A percentile compares a stretch with the other conserved stretches of the same genome.
phyloP scores from a whole-genome alignment of 192 early-diverging fungal species.

The Linnemannia schmuckeri region DNA sequence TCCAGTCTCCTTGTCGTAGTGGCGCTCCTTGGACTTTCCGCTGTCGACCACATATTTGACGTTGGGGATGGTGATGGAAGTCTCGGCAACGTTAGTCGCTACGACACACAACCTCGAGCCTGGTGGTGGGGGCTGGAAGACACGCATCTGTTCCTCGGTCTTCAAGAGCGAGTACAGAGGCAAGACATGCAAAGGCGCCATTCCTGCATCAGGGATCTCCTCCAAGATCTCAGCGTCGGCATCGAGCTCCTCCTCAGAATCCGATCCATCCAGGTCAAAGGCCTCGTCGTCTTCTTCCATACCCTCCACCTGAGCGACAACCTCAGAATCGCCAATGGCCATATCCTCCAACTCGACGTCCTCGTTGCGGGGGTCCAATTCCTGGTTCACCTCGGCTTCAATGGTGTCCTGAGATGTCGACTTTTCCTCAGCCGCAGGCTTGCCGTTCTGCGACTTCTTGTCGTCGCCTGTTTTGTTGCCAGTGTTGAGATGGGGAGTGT shows the following conservation, averaged over 20 bases:
- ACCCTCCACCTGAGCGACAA: constrained; percentile 74
- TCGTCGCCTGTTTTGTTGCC: constrained; percentile 8
- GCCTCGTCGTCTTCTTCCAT: constrained; percentile 70
- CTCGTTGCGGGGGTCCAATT: constrained; percentile 47
- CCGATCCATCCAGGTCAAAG: constrained; percentile 60
- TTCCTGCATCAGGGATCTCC: constrained; percentile 46
- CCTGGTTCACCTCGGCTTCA: constrained; percentile 17
- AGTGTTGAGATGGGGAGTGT: constrained; percentile 31
- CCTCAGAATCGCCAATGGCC: constrained; percentile 77
- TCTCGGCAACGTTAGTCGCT: constrained; percentile 99
- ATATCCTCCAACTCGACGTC: constrained; percentile 75
- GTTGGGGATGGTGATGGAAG: constrained; percentile 95
- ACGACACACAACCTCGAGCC: constrained; percentile 94
- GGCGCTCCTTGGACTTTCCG: constrained; percentile 93
- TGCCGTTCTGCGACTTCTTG: constrained; percentile 15
- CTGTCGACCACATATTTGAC: constrained; percentile 96
- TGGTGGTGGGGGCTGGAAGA: constrained; percentile 90
- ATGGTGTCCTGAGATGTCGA: constrained; percentile 8
- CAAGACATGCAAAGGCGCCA: constrained; percentile 88
- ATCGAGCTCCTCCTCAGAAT: constrained; percentile 33
- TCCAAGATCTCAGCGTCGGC: constrained; percentile 51
- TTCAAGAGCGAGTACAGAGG: constrained; percentile 98
- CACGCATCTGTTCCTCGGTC: constrained; percentile 89
- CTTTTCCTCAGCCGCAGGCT: constrained; percentile 2
- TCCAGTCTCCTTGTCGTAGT: constrained; percentile 86